Evolutionary conservation across 2,329 filamentous ascomycete genomes (phyloP), one percentile per base, ranked within the genome.

Genomic region (Chalaropsis thielavioides): DNA sequence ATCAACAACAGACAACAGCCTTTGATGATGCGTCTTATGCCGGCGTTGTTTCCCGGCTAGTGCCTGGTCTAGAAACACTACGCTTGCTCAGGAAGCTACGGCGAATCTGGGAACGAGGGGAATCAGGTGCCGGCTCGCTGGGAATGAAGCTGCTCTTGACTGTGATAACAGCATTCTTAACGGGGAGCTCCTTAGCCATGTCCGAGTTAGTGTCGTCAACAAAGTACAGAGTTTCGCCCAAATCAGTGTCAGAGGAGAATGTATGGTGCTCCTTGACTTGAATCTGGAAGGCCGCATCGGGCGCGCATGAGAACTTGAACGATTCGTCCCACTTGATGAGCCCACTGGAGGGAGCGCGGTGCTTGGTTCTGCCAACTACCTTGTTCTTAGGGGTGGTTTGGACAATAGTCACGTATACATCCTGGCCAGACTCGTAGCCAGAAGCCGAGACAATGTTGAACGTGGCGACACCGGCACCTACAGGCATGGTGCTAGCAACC

Each of bases 281-380:
- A 68, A 99, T 73, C 73, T 90, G 88, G 81, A 96, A 97, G 72
- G 89, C 86, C 24, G 88, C 81, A 70, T 96, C 92, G 1, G 92
- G 86, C 0, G 86, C 82, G 75, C 91, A 95, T 11, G 81, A 78
- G 24, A 88, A 80, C 71, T 86, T 91, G 79, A 94, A 92, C 0
- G 83, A 85, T 73, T 95, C 90, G 68, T 90, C 86, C 73, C 85
- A 95, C 19, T 78, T 80, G 68, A 89, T 82, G 2, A 80, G 76
- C 1, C 88, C 89, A 0, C 77, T 78, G 2, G 82, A 76, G 0
- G 86, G 81, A 74, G 96, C 96, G 77, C 89, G 83, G 69, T 94
- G 88, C 74, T 96, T 95, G 24, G 92, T 96, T 79, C 97, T 96
- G 76, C 92, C 86, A 58, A 99, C 78, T 58, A 88, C 83, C 77